Percentiles rank a stretch among this genome's conserved stretches.
Conservation (phyloP, 495 filamentous ascomycete species). For the Rhypophila decipiens region DNA sequence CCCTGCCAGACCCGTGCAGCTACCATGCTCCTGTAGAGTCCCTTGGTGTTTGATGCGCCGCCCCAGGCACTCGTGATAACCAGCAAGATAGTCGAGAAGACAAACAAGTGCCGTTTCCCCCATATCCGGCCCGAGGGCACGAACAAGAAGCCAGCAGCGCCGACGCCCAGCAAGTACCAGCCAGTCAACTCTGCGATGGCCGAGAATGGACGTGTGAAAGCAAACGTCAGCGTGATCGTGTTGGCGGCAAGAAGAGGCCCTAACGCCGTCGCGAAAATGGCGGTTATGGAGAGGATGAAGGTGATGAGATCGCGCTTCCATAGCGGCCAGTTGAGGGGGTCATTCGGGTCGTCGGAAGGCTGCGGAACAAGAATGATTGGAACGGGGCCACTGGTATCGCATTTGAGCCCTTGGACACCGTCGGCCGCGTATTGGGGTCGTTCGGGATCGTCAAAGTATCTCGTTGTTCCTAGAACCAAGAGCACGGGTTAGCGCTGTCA, state of each 20-base stretch:
- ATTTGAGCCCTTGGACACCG: slow-evolving; percentile 52
- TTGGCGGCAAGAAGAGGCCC: slow-evolving; percentile 84
- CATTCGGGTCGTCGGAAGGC: slow-evolving; percentile 74
- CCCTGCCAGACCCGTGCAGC: slow-evolving; percentile 73
- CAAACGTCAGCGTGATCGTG: slow-evolving; percentile 61
- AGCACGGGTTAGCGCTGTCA: too few relatives aligned
- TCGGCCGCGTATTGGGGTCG: slow-evolving; percentile 35
- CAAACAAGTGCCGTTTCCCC: slow-evolving; percentile 84
- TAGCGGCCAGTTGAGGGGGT: slow-evolving; percentile 80
- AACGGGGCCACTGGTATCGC: slow-evolving; percentile 57
- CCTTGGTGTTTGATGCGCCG: slow-evolving; percentile 55
- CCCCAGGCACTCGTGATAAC: slow-evolving; percentile 71
- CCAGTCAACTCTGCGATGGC: slow-evolving; percentile 77
- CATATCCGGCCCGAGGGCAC: slow-evolving; percentile 85
- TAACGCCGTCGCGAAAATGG: slow-evolving; percentile 73
- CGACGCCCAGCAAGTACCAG: slow-evolving; percentile 80
- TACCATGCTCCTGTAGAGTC: slow-evolving; percentile 58
- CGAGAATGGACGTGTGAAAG: slow-evolving; percentile 54
- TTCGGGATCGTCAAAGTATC: slow-evolving; percentile 54
- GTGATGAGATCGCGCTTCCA: slow-evolving; percentile 82
- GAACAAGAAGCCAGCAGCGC: slow-evolving; percentile 71
- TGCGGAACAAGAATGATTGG: slow-evolving; percentile 76
- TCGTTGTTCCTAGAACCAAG: slow-evolving; percentile 49
- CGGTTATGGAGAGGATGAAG: slow-evolving; percentile 65
- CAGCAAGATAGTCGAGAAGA: slow-evolving; percentile 71